phyloP scores from a whole-genome alignment of 148 eudicot genomes.

The Amaranthus palmeri region DNA sequence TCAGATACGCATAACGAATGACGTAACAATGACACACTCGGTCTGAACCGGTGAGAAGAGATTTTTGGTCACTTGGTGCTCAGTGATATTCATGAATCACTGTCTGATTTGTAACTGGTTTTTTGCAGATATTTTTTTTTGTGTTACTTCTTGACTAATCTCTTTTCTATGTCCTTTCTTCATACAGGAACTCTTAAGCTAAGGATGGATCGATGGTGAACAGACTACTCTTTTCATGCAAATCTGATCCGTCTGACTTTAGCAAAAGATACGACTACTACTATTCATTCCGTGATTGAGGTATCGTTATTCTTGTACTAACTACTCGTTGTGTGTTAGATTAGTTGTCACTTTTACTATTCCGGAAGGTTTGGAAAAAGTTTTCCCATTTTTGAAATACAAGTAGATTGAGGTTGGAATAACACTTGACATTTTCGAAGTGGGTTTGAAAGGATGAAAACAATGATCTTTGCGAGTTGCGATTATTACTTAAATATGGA shows the following conservation, averaged over 20 bases:
- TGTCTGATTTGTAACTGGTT: background rate
- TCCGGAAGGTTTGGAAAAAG: no score
- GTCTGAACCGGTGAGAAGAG: conserved; percentile 1
- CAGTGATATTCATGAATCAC: background rate
- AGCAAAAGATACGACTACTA: background rate
- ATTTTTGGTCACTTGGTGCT: background rate
- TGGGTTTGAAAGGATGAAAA: no score
- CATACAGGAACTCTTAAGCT: conserved; percentile 6
- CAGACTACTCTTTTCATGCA: background rate
- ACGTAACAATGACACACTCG: background rate
- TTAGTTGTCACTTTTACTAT: no score
- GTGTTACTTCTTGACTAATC: conserved; percentile 2
- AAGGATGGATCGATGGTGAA: background rate
- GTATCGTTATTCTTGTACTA: background rate
- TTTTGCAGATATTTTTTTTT: background rate
- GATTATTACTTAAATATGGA: no score
- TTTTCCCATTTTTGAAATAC: no score
- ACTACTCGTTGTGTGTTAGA: no score
- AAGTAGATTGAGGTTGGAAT: no score
- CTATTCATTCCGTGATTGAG: background rate
- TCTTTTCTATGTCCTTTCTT: conserved; percentile 1
- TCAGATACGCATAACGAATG: background rate
- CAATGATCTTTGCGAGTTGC: no score
- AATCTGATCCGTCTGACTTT: background rate
- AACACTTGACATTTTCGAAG: no score